Evolutionary conservation across 805 yeast genomes (phyloP).

Genomic region (Barnettozyma pratensis): DNA sequence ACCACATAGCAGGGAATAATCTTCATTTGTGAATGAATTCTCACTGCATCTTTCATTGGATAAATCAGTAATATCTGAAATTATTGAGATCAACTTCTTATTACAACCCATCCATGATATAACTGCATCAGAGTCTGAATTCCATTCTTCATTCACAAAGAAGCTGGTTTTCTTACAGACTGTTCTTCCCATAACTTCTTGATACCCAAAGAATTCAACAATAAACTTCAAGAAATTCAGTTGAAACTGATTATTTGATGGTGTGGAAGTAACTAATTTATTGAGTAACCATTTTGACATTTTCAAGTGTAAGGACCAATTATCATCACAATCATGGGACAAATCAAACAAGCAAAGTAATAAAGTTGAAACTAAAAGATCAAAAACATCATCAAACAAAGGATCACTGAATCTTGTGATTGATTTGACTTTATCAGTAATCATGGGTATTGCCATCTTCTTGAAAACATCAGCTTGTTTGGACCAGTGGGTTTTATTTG

Average conservation of each 20-base stretch:
- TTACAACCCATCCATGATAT: constrained; percentile 11
- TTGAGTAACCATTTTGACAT: constrained; percentile 1
- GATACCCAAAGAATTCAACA: constrained; percentile 6
- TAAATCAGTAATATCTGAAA: constrained; percentile 10
- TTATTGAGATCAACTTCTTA: constrained; percentile 2
- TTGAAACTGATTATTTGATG: background rate
- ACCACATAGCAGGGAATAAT: background rate
- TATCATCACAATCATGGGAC: constrained; percentile 8
- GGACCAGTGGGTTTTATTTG: constrained; percentile 2
- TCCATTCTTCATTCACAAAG: constrained; percentile 7
- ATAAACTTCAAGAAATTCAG: constrained; percentile 1
- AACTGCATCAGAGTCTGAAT: background rate
- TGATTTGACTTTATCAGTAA: background rate
- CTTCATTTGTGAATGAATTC: background rate
- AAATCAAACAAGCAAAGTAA: constrained; percentile 7
- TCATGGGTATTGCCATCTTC: background rate
- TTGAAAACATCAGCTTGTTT: constrained; percentile 2
- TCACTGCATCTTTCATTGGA: constrained; percentile 4
- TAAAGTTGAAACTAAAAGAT: constrained; percentile 7
- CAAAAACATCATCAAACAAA: background rate
- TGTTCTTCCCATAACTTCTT: constrained; percentile 12
- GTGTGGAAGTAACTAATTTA: background rate
- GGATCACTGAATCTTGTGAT: background rate
- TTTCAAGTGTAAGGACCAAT: constrained; percentile 8
- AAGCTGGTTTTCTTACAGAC: constrained; percentile 6